A percentile compares a stretch with the other conserved stretches of the same genome.
Evolutionary conservation across 2,329 filamentous ascomycete genomes (phyloP).

Genomic region (Stagonosporopsis cucurbitacearum): DNA sequence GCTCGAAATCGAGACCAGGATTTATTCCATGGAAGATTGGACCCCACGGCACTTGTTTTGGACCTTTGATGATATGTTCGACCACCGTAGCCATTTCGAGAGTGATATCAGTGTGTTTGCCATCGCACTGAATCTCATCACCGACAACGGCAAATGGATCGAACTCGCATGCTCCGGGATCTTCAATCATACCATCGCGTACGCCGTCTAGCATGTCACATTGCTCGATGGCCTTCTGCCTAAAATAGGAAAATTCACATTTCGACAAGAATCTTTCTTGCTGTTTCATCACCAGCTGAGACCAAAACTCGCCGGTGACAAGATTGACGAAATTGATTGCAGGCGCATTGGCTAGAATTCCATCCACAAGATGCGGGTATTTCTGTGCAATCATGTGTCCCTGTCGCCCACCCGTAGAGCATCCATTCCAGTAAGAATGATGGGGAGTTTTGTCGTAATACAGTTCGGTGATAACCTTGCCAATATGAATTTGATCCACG

Average conservation of each 20-base stretch:
- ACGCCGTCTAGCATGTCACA: constrained; percentile 40
- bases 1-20: constrained; percentile 20
- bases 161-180: constrained; percentile 36
- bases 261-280: constrained; percentile 27
- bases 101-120: constrained; percentile 25
- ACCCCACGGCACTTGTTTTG: constrained; percentile 17
- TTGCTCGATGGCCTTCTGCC: constrained; percentile 25
- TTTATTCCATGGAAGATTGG: constrained; percentile 22
- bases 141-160: constrained; percentile 22
- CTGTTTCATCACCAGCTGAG: constrained; percentile 40
- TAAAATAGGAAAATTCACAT: constrained; percentile 39
- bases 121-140: constrained; percentile 29
- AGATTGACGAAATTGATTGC: constrained; percentile 34
- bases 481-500: constrained; percentile 45
- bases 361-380: constrained; percentile 42
- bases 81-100: constrained; percentile 31
- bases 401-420: constrained; percentile 46
- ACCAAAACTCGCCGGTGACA: constrained; percentile 31
- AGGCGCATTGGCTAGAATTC: constrained; percentile 45
- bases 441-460: constrained; percentile 45
- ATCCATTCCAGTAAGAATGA: constrained; percentile 47
- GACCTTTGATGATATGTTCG: constrained; percentile 26
- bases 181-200: constrained; percentile 43
- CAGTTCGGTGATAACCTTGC: constrained; percentile 41
- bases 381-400: constrained; percentile 45